These are phyloP conservation scores for Oldenlandia corymbosa DNA, from an alignment of 257 asterid species.

Conservation along the genomic window DNA sequence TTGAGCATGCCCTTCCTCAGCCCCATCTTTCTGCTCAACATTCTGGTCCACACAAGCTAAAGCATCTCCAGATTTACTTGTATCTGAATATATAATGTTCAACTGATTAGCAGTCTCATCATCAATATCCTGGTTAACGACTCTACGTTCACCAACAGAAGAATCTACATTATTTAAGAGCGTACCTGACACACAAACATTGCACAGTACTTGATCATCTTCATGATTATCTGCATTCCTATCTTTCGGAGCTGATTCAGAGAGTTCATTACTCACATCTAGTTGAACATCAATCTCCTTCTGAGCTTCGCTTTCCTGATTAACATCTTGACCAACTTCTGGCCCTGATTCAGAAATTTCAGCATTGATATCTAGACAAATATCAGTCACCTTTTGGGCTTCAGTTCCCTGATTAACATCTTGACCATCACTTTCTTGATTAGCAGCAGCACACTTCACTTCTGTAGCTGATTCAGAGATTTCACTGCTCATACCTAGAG, in stretches of 20 bases:
- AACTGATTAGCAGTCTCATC: too few species aligned
- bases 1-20: constrained; percentile 5
- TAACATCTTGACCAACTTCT: background rate
- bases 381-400: too few species aligned
- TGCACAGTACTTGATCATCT: constrained; percentile 9
- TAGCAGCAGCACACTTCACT: too few species aligned
- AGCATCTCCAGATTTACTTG: constrained; percentile 2
- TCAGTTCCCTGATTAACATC: background rate
- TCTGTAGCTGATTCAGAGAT: too few species aligned
- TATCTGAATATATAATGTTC: background rate
- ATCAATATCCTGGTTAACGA: too few species aligned
- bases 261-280: background rate
- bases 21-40: constrained; percentile 9
- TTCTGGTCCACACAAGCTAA: constrained; percentile 9
- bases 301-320: background rate
- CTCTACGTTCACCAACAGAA: too few species aligned
- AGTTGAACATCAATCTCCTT: background rate
- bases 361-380: too few species aligned
- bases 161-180: too few species aligned
- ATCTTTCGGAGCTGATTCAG: background rate
- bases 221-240: background rate
- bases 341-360: too few species aligned
- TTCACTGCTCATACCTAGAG: too few species aligned
- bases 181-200: too few species aligned
- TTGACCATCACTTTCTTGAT: constrained; percentile 1